Base-by-base conservation (phyloP, 768 basidiomycete species). In the Dendrothele bispora region DNA sequence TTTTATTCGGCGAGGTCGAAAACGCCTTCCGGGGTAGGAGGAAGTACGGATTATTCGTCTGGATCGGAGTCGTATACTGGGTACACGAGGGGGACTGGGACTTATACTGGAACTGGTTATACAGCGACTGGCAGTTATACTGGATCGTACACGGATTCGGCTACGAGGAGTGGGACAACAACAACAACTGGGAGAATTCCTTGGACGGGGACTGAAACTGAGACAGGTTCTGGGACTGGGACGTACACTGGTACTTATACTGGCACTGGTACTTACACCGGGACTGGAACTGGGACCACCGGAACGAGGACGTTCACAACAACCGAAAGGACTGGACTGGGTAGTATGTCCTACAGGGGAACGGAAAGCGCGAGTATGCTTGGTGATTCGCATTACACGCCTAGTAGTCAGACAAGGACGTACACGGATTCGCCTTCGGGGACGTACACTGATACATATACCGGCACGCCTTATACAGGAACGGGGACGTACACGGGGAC, bases 311-410 rank as follows among this genome's bases (percentile, higher is more conserved):
- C 68, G 67, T 34, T 74, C 68, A 25, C 67, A n/a, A n/a, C n/a
- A n/a, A n/a, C n/a, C n/a, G 72, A 39, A 68, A 66, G 26, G 64
- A 70, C 10, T 64, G 70, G 28, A 69, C 70, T 35, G 66, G 38
- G 50, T 47, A 36, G 50, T 30, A n/a, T 44, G n/a, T 53, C 54
- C 22, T 55, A 51, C 22, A 47, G 53, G 29, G 49, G 43, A 3
- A 48, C 56, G 2, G 48, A 43, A n/a, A 56, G 50, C 38, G 53
- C 49, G 37, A 54, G 53, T 36, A 11, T 49, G n/a, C 63, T 82
- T 6, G 78, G 79, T 2, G 79, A 82, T 51, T 81, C 81, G 6
- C 77, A 78, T 42, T 75, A 27, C 38, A 24, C 30, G 21, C 17
- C 38, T 38, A 17, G 46, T 28, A 17, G 21, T 32, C 17, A 39